These are phyloP conservation scores for Alternaria gaisen DNA, from an alignment of 2,329 filamentous ascomycete genomes.

Conservation along the genomic window DNA sequence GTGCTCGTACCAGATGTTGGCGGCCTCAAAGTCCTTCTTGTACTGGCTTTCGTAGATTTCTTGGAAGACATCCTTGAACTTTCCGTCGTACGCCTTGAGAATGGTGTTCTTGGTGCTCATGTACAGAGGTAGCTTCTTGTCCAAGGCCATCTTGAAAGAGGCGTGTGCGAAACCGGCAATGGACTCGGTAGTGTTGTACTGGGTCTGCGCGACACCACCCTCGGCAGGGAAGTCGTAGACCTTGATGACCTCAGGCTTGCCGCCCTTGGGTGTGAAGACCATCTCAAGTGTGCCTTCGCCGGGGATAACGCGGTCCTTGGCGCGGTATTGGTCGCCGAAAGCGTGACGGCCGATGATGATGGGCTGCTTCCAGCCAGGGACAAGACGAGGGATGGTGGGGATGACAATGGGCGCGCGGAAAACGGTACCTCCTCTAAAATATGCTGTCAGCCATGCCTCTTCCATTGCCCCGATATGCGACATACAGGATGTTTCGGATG, in stretches of 20 bases:
- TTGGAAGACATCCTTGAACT: constrained; percentile 99
- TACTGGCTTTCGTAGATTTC: constrained; percentile 90
- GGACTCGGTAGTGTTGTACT: constrained; percentile 98
- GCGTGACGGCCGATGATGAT: constrained; percentile 99
- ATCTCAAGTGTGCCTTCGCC: constrained; percentile 90
- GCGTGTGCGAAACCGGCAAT: constrained; percentile 95
- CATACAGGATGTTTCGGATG: constrained; percentile 70
- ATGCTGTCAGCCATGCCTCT: constrained; percentile 27
- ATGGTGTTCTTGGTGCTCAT: constrained; percentile 99
- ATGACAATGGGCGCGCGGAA: constrained; percentile 99
- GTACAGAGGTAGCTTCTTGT: constrained; percentile 91
- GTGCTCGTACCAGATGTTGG: constrained; percentile 99
- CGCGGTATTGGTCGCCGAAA: constrained; percentile 98
- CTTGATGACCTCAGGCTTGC: constrained; percentile 83
- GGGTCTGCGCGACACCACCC: constrained; percentile 89
- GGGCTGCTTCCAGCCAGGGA: constrained; percentile 97
- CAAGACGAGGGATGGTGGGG: constrained; percentile 87
- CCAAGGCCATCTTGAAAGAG: constrained; percentile 92
- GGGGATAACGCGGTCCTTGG: constrained; percentile 86
- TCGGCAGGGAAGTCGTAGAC: constrained; percentile 89
- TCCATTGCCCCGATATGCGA: neutral
- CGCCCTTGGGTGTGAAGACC: constrained; percentile 87
- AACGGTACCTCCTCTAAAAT: constrained; percentile 80
- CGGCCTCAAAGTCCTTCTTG: constrained; percentile 86
- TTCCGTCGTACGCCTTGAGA: constrained; percentile 96